Evolutionary conservation across 2,329 filamentous ascomycete genomes (phyloP), one percentile per base, ranked within the genome.

Genomic region (Trichoderma citrinoviride): DNA sequence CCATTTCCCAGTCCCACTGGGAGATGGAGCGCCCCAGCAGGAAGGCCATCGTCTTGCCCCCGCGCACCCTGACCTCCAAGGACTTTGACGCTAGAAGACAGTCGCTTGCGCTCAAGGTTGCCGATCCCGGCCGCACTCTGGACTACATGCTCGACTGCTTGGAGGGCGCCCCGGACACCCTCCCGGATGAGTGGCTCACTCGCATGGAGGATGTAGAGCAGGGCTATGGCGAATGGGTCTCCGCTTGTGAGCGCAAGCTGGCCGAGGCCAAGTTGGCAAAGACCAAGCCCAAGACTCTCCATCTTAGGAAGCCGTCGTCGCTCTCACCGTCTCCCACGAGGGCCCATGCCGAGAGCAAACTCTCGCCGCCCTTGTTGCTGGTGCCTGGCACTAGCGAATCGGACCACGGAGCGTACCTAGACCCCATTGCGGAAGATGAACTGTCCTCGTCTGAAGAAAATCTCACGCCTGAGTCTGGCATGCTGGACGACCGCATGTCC

Each of bases 141-240:
- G 95, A 99, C 75, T 86, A 83, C 57, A 92, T 97, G 85, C 83
- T 99, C 15, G 93, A 99, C 76, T 84, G 86, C 37, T 82, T 98
- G 2, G 95, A 98, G 76, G 93, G 92, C 1, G 83, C 88, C 62
- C 83, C 90, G 49, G 95, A 99, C 72, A 92, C 90, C 0, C 80
- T 99, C 10, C 95, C 95, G 0, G 90, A 96, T 46, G 75, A 80
- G 29, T 99, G 94, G 95, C 86, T 98, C 64, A 92, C 96, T 71
- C 85, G 88, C 5, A 89, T 98, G 78, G 95, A 98, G 75, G 77
- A 79, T 0, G 81, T 96, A 5, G 95, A 99, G 75, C 81, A 83
- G 12, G 85, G 88, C 33, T 97, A 94, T 76, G 86, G 87, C 7
- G 84, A 88, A 25, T 99, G 95, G 95, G 87, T 88, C 49, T 88